Evolutionary conservation across 805 yeast species (phyloP), one percentile per base, ranked within the genome.

Genomic region (Candida anglica): DNA sequence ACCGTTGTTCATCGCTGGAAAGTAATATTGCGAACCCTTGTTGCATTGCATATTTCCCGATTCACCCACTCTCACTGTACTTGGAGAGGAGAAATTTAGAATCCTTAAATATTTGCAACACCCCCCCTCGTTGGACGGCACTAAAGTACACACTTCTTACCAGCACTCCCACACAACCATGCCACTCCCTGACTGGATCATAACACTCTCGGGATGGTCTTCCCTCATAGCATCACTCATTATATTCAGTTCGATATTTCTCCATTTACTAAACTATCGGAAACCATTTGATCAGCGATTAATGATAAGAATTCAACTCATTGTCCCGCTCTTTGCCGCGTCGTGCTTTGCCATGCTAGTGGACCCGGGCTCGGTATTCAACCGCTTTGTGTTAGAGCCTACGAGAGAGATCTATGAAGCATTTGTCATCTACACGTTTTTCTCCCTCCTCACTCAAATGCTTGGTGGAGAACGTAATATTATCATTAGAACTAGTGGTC

Each of bases 381-480:
- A 69, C 31, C 61, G 56, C 36, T 65, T 66, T 37, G 45, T 87
- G 3, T 43, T 67, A 10, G 93, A 84, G 45, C 95, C 96, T 0
- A 48, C 85, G 0, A 68, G 93, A 28, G 98, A 93, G 53, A 76
- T 91, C 1, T 93, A 93, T 58, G 98, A 93, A 58, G 97, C 98
- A 0, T 86, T 93, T 60, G 96, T 89, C 21, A 85, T 93, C 21
- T 93, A 93, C 58, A 87, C 96, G 2, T 93, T 93, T 55, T 91
- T 86, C 64, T 74, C 91, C 20, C 67, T 88, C 19, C 65, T 93
- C 35, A 87, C 94, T 0, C 75, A 80, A 42, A 74, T 87, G 65
- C 68, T 93, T 7, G 98, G 97, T 0, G 99, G 98, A 13, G 98
- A 94, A 52, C 69, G 95, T 32, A 77, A 77, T 38, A 87, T 93